These are phyloP conservation scores for Zygotorulaspora sp. DNA, from an alignment of 805 yeast genomes.

Conservation along the genomic window DNA sequence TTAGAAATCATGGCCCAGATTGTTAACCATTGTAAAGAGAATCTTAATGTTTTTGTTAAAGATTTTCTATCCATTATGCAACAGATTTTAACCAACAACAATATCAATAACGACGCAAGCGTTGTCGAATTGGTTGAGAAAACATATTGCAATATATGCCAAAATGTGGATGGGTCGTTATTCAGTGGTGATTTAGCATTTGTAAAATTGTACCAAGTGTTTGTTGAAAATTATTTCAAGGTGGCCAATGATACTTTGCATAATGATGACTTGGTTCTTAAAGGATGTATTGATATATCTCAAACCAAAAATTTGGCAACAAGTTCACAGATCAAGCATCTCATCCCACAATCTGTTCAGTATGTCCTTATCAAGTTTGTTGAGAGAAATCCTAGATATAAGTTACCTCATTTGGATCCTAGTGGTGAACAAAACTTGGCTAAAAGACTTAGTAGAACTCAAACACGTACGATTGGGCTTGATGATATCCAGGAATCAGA, in stretches of 20 bases:
- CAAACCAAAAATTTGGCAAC: constrained; percentile 27
- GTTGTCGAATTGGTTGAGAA: constrained; percentile 50
- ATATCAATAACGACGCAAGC: constrained; percentile 52
- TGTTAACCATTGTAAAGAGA: constrained; percentile 72
- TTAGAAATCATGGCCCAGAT: constrained; percentile 63
- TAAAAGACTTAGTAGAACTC: constrained; percentile 32
- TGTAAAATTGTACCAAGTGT: constrained; percentile 43
- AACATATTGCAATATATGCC: constrained; percentile 47
- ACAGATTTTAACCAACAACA: constrained; percentile 39
- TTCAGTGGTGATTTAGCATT: constrained; percentile 62
- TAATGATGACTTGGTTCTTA: constrained; percentile 30
- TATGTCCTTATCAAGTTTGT: constrained; percentile 26
- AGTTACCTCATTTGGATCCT: constrained; percentile 12
- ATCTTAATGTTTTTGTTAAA: constrained; percentile 75
- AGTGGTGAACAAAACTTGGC: constrained; percentile 14
- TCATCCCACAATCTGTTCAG: constrained; percentile 25
- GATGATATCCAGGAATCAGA: constrained; percentile 25
- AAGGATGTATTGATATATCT: constrained; percentile 33
- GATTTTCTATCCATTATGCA: constrained; percentile 59
- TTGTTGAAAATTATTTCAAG: constrained; percentile 32
- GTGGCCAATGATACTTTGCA: constrained; percentile 23
- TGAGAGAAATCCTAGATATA: constrained; percentile 27
- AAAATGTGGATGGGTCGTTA: constrained; percentile 54
- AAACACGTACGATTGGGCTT: constrained; percentile 27
- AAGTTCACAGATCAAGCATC: constrained; percentile 28